Conservation (phyloP, 352 stramenopile genomes). For the Paralagenidium karlingii region DNA sequence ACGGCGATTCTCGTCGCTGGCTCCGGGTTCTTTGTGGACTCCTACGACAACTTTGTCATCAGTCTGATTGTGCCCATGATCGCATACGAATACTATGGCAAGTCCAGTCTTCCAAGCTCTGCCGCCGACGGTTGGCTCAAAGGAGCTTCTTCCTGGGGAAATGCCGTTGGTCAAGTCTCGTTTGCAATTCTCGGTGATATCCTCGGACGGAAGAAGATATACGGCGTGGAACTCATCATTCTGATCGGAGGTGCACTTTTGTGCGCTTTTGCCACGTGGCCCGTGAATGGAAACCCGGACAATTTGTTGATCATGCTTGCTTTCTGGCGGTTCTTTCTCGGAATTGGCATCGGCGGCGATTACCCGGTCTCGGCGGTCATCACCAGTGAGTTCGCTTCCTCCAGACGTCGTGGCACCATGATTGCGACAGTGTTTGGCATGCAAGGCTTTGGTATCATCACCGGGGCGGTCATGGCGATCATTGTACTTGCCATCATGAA, state of each 20-base stretch:
- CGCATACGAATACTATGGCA: slow-evolving; percentile 34
- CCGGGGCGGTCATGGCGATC: slow-evolving; percentile 16
- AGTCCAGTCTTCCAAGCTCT: slow-evolving; percentile 15
- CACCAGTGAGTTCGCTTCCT: slow-evolving; percentile 30
- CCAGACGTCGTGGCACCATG: slow-evolving; percentile 24
- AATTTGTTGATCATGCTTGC: slow-evolving; percentile 28
- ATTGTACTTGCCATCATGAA: slow-evolving; percentile 15
- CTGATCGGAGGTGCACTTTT: slow-evolving; percentile 21
- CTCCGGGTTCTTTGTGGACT: slow-evolving; percentile 41
- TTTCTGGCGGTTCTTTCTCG: slow-evolving; percentile 43
- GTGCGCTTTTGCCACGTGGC: slow-evolving; percentile 20
- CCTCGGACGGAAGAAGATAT: slow-evolving; percentile 29
- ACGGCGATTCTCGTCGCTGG: slow-evolving; percentile 29
- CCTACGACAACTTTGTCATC: slow-evolving; percentile 47
- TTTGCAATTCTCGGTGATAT: slow-evolving; percentile 33
- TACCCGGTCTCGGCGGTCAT: slow-evolving; percentile 40
- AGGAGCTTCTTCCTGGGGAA: slow-evolving; percentile 18
- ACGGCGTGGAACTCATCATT: slow-evolving; percentile 31
- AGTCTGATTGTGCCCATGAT: slow-evolving; percentile 31
- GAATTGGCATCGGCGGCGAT: slow-evolving; percentile 34
- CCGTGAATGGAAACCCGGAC: slow-evolving; percentile 22
- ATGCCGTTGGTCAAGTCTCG: slow-evolving; percentile 29
- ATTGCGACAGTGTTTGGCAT: slow-evolving; percentile 42
- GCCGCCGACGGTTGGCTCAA: slow-evolving; percentile 29
- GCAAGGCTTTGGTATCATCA: slow-evolving; percentile 32